A percentile compares a stretch with the other conserved stretches of the same genome.
These are phyloP conservation scores for Datisca glomerata DNA, from an alignment of 306 rosid species.

Conservation along the genomic window DNA sequence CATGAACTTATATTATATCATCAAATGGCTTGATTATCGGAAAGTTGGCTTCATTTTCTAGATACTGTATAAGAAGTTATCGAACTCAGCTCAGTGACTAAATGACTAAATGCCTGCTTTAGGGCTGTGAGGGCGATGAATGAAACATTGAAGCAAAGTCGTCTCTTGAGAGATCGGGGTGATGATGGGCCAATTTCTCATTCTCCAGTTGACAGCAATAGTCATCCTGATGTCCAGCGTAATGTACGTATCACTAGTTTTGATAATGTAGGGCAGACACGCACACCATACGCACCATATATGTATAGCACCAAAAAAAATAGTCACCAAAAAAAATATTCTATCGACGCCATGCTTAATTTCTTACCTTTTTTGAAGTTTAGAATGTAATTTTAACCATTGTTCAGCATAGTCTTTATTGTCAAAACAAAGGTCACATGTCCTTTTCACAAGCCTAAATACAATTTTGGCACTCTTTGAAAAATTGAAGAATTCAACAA, in stretches of 20 bases:
- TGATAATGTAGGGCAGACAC: constrained; percentile 12
- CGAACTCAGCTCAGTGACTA: constrained; percentile 13
- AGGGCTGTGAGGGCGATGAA: constrained; percentile 99
- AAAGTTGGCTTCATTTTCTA: constrained; percentile 2
- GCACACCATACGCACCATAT: no score
- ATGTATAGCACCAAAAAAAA: no score
- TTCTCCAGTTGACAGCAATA: constrained; percentile 35
- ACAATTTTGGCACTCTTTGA: no score
- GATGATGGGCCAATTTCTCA: constrained; percentile 46
- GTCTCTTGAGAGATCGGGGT: constrained; percentile 56
- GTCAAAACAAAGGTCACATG: no score
- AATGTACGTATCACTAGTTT: constrained; percentile 27
- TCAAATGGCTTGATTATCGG: background rate
- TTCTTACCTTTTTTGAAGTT: no score
- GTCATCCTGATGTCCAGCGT: constrained; percentile 24
- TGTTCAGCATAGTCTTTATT: no score
- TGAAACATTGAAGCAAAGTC: constrained; percentile 95
- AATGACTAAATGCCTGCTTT: constrained; percentile 12
- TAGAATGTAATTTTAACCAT: no score
- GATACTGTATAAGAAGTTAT: no score
- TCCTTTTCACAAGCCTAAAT: no score
- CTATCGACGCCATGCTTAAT: no score
- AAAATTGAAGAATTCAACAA: no score
- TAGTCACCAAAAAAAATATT: no score
- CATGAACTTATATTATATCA: constrained; percentile 1